Evolutionary conservation across 1,139 yeast genomes (phyloP), one percentile per base, ranked within the genome.

Genomic region (Wickerhamiella pararugosa): DNA sequence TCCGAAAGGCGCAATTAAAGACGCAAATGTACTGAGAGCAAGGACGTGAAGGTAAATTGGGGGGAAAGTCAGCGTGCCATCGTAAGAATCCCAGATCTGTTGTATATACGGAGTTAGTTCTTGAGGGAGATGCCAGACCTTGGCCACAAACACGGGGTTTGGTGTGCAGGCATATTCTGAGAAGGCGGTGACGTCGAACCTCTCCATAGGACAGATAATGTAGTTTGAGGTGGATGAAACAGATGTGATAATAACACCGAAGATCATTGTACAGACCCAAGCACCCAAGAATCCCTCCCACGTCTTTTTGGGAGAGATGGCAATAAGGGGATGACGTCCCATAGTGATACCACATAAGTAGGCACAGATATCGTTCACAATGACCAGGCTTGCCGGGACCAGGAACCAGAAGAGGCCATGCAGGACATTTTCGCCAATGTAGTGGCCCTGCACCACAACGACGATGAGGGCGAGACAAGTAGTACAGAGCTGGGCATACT

Each of bases 241-340:
- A 50, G 71, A 72, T 3, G 93, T 71, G 44, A 86, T 69, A 7
- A 77, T 42, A 35, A 82, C 63, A 2, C 92, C 86, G 47, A 83
- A 77, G 39, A 81, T 48, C 6, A 83, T 77, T 8, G 99, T 90
- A 59, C 93, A 87, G 41, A 84, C 64, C 98, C 98, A 90, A 25
- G 97, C 99, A 43, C 99, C 99, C 38, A 87, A 65, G 57, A 90
- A 90, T 2, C 99, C 99, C 64, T 90, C 99, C 27, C 87, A 87
- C 1, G 99, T 90, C 65, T 90, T 90, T 62, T 90, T 90, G 41
- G 99, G 98, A 10, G 95, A 83, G 50, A 90, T 83, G 45, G 82
- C 87, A 55, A 92, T 84, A 55, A 90, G 73, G 58, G 83, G 95
- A 39, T 97, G 87, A 50, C 71, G 75, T 41, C 99, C 99, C 64